phyloP scores from a whole-genome alignment of 176 grass and related monocot species.

The maize (Zea mays) region DNA sequence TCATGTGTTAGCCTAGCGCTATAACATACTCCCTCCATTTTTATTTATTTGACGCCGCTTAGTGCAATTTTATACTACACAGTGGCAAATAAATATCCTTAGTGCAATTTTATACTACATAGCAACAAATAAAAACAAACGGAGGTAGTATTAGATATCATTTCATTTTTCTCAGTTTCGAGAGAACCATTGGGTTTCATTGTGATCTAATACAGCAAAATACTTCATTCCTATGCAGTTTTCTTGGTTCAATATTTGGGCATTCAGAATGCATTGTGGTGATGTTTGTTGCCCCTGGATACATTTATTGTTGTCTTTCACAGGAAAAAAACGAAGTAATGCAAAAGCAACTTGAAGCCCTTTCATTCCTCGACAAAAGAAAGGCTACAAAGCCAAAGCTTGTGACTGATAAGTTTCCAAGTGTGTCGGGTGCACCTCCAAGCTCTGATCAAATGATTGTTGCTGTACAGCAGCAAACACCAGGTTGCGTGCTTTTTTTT shows the following conservation, averaged over 20 bases:
- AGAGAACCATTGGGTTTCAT: neutral
- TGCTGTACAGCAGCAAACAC: constrained; percentile 48
- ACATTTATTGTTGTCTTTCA: neutral
- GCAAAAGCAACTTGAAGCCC: constrained; percentile 78
- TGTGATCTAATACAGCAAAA: neutral
- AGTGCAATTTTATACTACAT: too few species aligned
- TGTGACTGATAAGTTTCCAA: constrained; percentile 51
- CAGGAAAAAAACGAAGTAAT: constrained; percentile 84
- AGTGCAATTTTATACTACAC: too few species aligned
- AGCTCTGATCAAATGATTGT: constrained; percentile 47
- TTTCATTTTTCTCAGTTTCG: neutral
- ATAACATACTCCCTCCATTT: too few species aligned
- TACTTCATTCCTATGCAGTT: neutral
- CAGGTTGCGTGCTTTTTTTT: constrained; percentile 37
- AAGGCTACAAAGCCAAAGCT: constrained; percentile 74
- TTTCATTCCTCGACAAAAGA: constrained; percentile 91
- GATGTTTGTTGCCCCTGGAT: neutral
- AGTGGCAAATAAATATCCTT: too few species aligned
- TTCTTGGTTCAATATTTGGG: constrained; percentile 13
- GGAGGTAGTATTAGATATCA: constrained; percentile 1
- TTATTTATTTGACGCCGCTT: too few species aligned
- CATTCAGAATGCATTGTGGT: neutral
- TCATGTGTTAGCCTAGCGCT: constrained; percentile 1
- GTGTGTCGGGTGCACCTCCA: constrained; percentile 35
- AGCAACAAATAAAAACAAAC: too few species aligned